A percentile compares a stretch with the other conserved stretches of the same genome.
Evolutionary conservation across 2,329 filamentous ascomycete species (phyloP).

Genomic region (Sporothrix variecibatus): DNA sequence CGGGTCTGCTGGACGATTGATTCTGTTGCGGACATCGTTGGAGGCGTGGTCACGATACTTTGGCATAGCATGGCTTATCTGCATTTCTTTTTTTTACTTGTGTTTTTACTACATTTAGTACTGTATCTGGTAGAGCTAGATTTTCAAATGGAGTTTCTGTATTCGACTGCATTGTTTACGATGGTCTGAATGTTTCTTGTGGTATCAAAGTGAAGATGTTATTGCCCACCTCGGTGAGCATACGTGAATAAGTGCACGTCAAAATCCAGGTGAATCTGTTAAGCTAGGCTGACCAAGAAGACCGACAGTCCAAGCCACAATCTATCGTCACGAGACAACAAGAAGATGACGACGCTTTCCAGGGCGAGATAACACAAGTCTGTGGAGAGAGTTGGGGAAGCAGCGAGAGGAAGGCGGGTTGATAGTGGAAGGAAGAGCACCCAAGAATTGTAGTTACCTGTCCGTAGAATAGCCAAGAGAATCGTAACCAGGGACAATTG

Average conservation of each 20-base stretch:
- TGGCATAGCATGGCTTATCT: conserved; percentile 12
- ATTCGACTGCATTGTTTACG: background rate
- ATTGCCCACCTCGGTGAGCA: background rate
- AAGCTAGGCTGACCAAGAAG: background rate
- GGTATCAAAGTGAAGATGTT: too few relatives aligned
- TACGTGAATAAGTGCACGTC: background rate
- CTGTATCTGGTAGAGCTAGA: conserved; percentile 1
- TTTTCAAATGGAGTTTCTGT: background rate
- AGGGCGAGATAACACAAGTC: background rate
- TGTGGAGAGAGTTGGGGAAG: background rate
- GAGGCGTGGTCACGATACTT: background rate
- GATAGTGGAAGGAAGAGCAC: conserved; percentile 6
- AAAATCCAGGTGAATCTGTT: background rate
- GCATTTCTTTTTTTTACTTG: background rate
- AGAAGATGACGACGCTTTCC: background rate
- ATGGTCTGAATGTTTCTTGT: background rate
- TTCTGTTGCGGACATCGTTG: background rate
- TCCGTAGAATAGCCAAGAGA: background rate
- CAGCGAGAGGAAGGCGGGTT: background rate
- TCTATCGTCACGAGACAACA: background rate
- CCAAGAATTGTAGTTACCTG: background rate
- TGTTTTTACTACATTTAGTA: background rate
- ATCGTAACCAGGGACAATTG: background rate
- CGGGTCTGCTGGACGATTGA: conserved; percentile 63
- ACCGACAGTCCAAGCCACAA: background rate